Evolutionary conservation across 2,329 filamentous ascomycete genomes (phyloP).

Genomic region (Aureobasidium melanogenum): DNA sequence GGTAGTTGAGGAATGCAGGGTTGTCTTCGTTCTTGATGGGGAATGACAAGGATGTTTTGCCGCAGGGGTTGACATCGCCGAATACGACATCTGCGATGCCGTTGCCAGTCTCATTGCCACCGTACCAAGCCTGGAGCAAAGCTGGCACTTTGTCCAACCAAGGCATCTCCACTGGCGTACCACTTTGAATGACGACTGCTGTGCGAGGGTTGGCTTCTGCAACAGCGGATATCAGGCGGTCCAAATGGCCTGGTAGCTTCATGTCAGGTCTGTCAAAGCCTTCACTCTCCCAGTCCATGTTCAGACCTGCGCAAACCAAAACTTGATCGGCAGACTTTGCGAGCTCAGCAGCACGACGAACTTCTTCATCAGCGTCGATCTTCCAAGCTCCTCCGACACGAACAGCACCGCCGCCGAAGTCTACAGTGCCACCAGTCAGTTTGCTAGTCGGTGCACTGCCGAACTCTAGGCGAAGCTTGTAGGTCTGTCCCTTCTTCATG

Average conservation of each 20-base stretch:
- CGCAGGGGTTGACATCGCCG: constrained; percentile 63
- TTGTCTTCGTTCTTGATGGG: constrained; percentile 43
- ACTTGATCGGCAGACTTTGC: constrained; percentile 68
- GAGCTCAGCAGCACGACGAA: constrained; percentile 56
- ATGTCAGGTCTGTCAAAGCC: constrained; percentile 55
- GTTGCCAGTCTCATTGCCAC: constrained; percentile 79
- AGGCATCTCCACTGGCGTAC: constrained; percentile 64
- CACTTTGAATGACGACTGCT: constrained; percentile 67
- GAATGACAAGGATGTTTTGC: constrained; percentile 66
- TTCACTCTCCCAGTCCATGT: constrained; percentile 69
- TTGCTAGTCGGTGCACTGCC: constrained; percentile 59
- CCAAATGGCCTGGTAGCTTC: constrained; percentile 52
- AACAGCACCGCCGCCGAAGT: constrained; percentile 54
- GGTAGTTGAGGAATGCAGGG: constrained; percentile 65
- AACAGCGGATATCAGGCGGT: constrained; percentile 58
- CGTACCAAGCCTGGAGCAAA: constrained; percentile 71
- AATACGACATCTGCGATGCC: constrained; percentile 71
- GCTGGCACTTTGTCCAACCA: constrained; percentile 58
- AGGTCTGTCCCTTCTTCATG: constrained; percentile 51
- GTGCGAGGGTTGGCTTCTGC: constrained; percentile 59
- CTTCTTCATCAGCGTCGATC: constrained; percentile 53
- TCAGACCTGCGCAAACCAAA: constrained; percentile 67
- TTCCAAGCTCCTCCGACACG: constrained; percentile 52
- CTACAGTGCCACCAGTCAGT: constrained; percentile 49
- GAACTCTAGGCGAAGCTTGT: constrained; percentile 52